Percentiles rank a stretch among this genome's conserved stretches.
Conservation (phyloP, 31 red algal species). For the Odonthalia washingtoniensis region DNA sequence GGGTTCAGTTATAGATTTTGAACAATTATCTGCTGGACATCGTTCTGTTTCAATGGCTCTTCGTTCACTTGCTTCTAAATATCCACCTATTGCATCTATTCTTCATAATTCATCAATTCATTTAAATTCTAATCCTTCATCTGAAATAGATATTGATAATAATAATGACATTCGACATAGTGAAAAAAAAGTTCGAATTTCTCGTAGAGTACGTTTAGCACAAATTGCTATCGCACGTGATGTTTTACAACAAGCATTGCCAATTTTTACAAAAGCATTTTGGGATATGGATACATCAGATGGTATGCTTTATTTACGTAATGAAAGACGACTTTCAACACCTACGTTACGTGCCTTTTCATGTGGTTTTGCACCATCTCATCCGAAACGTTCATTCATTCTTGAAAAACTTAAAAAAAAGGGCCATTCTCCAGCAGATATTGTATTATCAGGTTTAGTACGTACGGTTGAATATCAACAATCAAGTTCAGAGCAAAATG, state of each 20-base stretch:
- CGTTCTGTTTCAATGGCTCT: conserved; percentile 44
- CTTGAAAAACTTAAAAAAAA: conserved; percentile 20
- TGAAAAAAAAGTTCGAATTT: conserved; percentile 15
- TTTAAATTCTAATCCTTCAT: conserved; percentile 1
- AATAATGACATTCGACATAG: not conserved
- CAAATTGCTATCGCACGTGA: conserved; percentile 48
- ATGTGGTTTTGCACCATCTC: conserved; percentile 56
- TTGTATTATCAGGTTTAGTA: conserved; percentile 59
- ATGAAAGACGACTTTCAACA: conserved; percentile 48
- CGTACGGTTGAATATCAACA: conserved; percentile 6
- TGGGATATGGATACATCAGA: conserved; percentile 42
- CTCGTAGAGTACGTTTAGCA: conserved; percentile 24
- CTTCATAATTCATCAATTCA: conserved; percentile 16
- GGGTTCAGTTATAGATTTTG: conserved; percentile 69
- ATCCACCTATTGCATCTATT: conserved; percentile 45
- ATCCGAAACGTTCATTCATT: conserved; percentile 40
- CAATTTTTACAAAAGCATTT: conserved; percentile 2
- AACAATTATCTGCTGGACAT: conserved; percentile 37
- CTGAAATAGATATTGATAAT: not conserved
- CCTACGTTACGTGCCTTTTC: conserved; percentile 53
- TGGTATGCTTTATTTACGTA: conserved; percentile 30
- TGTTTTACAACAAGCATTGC: conserved; percentile 42
- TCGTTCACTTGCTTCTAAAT: conserved; percentile 59
- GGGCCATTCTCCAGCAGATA: conserved; percentile 56
- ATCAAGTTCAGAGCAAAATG: not conserved